Base-by-base conservation (phyloP, 306 rosid genomes). In the Quercus berberidifolia region DNA sequence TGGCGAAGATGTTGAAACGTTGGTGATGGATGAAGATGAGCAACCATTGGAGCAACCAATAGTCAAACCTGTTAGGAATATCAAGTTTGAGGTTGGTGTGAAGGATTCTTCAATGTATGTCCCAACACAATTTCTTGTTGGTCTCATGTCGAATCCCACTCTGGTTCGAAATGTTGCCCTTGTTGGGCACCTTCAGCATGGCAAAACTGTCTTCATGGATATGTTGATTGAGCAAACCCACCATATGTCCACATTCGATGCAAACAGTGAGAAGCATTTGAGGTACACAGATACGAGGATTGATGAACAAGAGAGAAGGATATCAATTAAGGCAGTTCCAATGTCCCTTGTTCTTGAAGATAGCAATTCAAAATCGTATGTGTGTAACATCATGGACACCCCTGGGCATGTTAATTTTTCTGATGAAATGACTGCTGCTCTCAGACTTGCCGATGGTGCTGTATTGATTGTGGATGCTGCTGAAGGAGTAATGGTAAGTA, bases 341-440 rank as follows among this genome's bases (percentile, higher is more conserved):
- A 93, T 95, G 99, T 88, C 99, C 1, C 96, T 95, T 60, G 99
- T 95, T 43, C 91, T 95, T 2, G 99, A 95, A 83, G 99, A 95
- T 79, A 86, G 94, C 80, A 92, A 85, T 62, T 86, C 98, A 0
- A 95, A 95, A 83, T 93, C 98, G 0, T 95, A 90, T 84, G 78
- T 95, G 79, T 95, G 99, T 77, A 95, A 95, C 71, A 77, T 95
- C 59, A 93, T 95, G 94, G 98, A 95, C 62, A 87, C 97, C 0
- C 99, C 99, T 59, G 99, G 99, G 25, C 99, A 95, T 88, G 95
- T 92, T 59, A 95, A 95, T 60, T 95, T 95, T 83, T 95, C 99
- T 19, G 99, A 93, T 74, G 99, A 95, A 82, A 93, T 95, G 98
- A 93, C 99, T 56, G 99, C 98, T 1, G 95, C 99, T 4, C 87